Evolutionary conservation across 2,329 filamentous ascomycete genomes (phyloP).

Genomic region (Diplodia scrobiculata): DNA sequence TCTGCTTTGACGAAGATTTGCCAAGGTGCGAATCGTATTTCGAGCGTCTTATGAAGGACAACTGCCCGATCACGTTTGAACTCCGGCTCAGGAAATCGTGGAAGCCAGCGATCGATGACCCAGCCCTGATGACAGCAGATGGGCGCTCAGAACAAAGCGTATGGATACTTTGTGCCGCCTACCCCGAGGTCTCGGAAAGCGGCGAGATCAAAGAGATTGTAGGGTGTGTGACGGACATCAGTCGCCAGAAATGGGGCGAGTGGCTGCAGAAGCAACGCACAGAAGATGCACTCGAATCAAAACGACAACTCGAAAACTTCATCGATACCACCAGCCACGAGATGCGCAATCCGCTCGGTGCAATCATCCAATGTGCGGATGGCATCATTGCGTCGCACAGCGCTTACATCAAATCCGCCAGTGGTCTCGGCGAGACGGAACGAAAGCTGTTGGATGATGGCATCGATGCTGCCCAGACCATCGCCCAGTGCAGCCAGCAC

Average conservation of each 20-base stretch:
- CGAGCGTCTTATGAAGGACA: constrained; percentile 38
- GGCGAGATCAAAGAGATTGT: constrained; percentile 41
- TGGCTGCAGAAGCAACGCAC: constrained; percentile 44
- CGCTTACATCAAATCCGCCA: constrained; percentile 30
- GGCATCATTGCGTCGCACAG: constrained; percentile 43
- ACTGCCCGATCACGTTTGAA: constrained; percentile 43
- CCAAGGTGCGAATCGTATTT: constrained; percentile 39
- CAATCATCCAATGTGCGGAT: constrained; percentile 51
- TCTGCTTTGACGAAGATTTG: constrained; percentile 43
- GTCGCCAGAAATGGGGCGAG: constrained; percentile 45
- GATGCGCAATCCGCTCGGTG: constrained; percentile 44
- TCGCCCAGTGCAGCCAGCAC: constrained; percentile 51
- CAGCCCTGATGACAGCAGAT: constrained; percentile 20
- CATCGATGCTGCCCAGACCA: constrained; percentile 46
- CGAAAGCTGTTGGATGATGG: constrained; percentile 39
- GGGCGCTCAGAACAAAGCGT: constrained; percentile 32
- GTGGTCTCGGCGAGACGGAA: constrained; percentile 35
- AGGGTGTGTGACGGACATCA: constrained; percentile 46
- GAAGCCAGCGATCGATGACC: constrained; percentile 32
- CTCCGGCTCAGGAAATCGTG: constrained; percentile 45
- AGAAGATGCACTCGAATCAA: constrained; percentile 45
- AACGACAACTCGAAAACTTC: constrained; percentile 46
- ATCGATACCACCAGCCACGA: constrained; percentile 39
- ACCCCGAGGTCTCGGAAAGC: constrained; percentile 35
- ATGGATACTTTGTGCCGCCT: constrained; percentile 41